These are phyloP conservation scores for Metschnikowia picachoensis DNA, from an alignment of 805 yeast species.

Conservation along the genomic window DNA sequence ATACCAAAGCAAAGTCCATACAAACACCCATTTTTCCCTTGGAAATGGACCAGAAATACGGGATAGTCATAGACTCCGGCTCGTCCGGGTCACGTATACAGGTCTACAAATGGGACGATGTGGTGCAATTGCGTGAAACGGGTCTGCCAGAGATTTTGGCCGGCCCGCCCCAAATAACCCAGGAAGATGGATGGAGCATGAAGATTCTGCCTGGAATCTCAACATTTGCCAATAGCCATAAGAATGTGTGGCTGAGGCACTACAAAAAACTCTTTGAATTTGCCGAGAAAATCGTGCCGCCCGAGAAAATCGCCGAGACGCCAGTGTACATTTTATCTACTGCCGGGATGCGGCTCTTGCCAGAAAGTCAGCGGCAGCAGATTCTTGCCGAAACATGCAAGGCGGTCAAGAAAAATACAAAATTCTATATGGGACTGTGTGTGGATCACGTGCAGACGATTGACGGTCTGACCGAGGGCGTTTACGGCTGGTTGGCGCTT, in stretches of 20 bases:
- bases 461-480: conserved; percentile 92
- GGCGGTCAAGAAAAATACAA: conserved; percentile 48
- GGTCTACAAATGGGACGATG: conserved; percentile 74
- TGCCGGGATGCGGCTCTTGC: conserved; percentile 90
- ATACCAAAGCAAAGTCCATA: neutral
- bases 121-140: conserved; percentile 16
- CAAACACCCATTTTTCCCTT: neutral
- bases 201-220: conserved; percentile 88
- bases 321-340: conserved; percentile 93
- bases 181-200: conserved; percentile 62
- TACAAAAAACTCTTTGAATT: conserved; percentile 58
- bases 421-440: conserved; percentile 59
- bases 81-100: conserved; percentile 91
- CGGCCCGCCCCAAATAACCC: conserved; percentile 66
- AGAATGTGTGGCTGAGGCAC: conserved; percentile 67
- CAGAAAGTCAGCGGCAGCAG: conserved; percentile 46
- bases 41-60: conserved; percentile 45
- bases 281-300: conserved; percentile 72
- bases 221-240: conserved; percentile 44
- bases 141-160: conserved; percentile 34
- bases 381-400: conserved; percentile 62
- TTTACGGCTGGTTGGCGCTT: conserved; percentile 92
- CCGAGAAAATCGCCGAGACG: conserved; percentile 54
- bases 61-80: conserved; percentile 91
- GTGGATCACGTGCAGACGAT: conserved; percentile 73